These are phyloP conservation scores for Ceratocystis eucalypticola DNA, from an alignment of 2,329 filamentous ascomycete species.

Conservation along the genomic window DNA sequence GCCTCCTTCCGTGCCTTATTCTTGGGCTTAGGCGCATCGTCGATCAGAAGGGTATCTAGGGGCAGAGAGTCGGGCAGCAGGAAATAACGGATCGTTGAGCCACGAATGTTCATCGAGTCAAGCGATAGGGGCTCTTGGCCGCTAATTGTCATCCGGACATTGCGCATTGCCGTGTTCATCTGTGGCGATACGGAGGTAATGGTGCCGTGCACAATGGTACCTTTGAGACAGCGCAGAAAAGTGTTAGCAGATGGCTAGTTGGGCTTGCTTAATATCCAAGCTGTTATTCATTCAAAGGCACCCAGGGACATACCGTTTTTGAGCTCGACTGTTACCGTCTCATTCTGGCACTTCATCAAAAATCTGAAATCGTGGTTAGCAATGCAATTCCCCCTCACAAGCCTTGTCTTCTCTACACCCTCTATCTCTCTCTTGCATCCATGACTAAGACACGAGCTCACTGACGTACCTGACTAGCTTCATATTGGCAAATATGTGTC, in stretches of 20 bases:
- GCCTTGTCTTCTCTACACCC: neutral
- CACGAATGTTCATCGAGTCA: constrained; percentile 93
- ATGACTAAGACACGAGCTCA: constrained; percentile 17
- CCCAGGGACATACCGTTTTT: constrained; percentile 64
- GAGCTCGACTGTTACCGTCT: constrained; percentile 94
- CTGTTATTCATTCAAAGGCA: neutral
- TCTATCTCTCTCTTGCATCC: no score
- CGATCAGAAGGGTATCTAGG: constrained; percentile 86
- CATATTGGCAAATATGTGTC: constrained; percentile 46
- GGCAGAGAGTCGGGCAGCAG: constrained; percentile 93
- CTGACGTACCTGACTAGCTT: constrained; percentile 83
- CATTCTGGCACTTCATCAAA: constrained; percentile 97
- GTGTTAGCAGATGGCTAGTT: neutral
- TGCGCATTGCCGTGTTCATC: constrained; percentile 95
- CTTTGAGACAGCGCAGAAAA: constrained; percentile 32
- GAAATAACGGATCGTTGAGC: constrained; percentile 89
- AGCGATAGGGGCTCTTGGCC: constrained; percentile 76
- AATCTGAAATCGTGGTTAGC: constrained; percentile 46
- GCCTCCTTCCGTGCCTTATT: constrained; percentile 97
- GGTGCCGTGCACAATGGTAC: constrained; percentile 91
- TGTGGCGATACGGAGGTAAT: constrained; percentile 93
- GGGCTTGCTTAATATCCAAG: neutral
- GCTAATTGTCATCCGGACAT: constrained; percentile 90
- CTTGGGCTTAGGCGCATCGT: constrained; percentile 96
- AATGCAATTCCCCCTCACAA: neutral